Base-by-base conservation (phyloP, 192 early-diverging fungal species). In the Umbelopsis isabellina region DNA sequence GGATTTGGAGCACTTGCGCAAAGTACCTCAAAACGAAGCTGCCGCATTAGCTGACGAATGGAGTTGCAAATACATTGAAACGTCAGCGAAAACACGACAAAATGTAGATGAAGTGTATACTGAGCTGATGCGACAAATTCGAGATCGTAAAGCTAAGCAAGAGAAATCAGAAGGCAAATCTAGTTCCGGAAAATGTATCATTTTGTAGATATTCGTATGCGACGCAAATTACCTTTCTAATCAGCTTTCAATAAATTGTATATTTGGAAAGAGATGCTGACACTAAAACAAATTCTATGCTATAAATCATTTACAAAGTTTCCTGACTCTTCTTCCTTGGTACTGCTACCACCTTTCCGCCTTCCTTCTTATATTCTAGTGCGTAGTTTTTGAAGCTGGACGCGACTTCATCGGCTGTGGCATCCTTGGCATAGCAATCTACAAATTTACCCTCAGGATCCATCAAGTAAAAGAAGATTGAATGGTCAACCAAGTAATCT, bases 401-500 rank as follows among this genome's bases (percentile, higher is more conserved):
- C 3, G 82, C 72, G 16, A 95, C 87, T 46, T 85, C 74, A 9
- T 92, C 90, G 8, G 84, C 80, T 12, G 85, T 85, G 46, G 90
- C 83, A 49, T 94, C 92, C 75, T 90, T 92, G 27, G 95, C 94
- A 79, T 94, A 99, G 44, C 92, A 92, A 20, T 94, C 93, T 22
- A 96, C 82, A 79, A 97, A 99, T 65, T 87, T 72, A 46, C 96
- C 96, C 52, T 95, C 88, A 9, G 93, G 95, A 58, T 92, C 91
- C 87, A 99, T 93, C 49, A 99, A 80, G 77, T 98, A 99, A 71
- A 97, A 97, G 81, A 97, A 99, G 75, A 99, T 99, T 46, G 94
- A 95, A 75, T 99, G 97, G 70, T 99, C 97, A 13, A 99, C 97
- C 45, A 99, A 79, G 75, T 99, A 99, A 73, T 99, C 96, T 64